Base-by-base conservation (phyloP, 306 rosid genomes). In the Cicer bijugum region DNA sequence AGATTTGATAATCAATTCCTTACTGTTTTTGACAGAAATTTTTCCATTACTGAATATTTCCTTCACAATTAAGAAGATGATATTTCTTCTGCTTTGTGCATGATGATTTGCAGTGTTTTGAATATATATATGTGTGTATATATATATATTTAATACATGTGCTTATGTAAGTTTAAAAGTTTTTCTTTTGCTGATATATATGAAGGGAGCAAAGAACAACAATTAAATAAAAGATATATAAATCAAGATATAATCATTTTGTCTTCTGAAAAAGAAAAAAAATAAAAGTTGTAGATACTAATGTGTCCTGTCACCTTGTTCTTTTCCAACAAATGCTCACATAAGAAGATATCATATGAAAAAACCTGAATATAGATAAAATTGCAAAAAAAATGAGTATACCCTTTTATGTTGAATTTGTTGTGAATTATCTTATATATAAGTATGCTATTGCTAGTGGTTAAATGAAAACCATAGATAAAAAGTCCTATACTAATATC, bases 51-150 rank as follows among this genome's bases (percentile, higher is more conserved):
- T 4, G 4, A 7, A 53, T 42, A 67, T 55, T 77, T 19, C 59
- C 51, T 74, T 62, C 50, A 33, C 53, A 72, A 60, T 50, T 45
- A 8, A 1, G 12, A 40, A 57, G 42, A 47, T 67, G 16, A 37
- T 16, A 3, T 80, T 47, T 67, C 63, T 57, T 67, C 63, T 57
- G 1, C 39, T 20, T 56, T 56, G 50, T 40, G 52, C 51, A 6
- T 53, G 72, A 42, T 38, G 44, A 61, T 69, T 48, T 14, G 52
- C 52, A 12, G 61, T 59, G 45, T n/a, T 59, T 60, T 69, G 6
- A 52, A 52, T 2, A 9, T 47, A n/a, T 38, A 47, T 38, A 10
- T 55, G 15, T 46, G 9, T 47, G n/a, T n/a, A n/a, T n/a, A 6
- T 38, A 47, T 38, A 28, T 23, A 23, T 28, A 28, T 28, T 52